phyloP scores from a whole-genome alignment of 176 grass and related monocot genomes.

The Luzula sylvatica region DNA sequence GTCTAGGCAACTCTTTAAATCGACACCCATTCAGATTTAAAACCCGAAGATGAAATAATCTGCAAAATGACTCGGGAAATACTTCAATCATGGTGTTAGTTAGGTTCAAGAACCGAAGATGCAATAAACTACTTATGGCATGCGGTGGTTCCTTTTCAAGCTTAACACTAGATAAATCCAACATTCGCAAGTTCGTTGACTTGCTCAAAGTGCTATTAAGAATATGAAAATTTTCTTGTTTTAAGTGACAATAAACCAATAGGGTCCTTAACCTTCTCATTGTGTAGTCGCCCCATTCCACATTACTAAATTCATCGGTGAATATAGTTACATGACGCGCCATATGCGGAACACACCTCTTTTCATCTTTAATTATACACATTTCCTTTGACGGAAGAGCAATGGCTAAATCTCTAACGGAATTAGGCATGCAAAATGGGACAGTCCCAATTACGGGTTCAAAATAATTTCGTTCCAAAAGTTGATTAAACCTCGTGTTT shows the following conservation, averaged over 20 bases:
- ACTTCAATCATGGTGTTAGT: slow-evolving; percentile 8
- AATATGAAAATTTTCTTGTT: neutral
- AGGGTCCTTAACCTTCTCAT: slow-evolving; percentile 6
- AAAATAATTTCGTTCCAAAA: slow-evolving; percentile 18
- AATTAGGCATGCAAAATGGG: slow-evolving; percentile 20
- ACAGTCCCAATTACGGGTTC: slow-evolving; percentile 4
- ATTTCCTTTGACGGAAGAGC: slow-evolving; percentile 22
- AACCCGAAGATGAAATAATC: slow-evolving; percentile 14
- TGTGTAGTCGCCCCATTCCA: neutral
- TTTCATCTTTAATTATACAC: neutral
- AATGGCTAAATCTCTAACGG: slow-evolving; percentile 21
- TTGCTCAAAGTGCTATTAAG: slow-evolving; percentile 18
- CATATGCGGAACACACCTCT: neutral
- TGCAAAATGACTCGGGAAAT: slow-evolving; percentile 8
- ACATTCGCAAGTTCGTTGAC: slow-evolving; percentile 3
- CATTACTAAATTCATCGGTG: neutral
- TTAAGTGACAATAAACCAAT: slow-evolving; percentile 29
- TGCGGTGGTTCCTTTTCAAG: neutral
- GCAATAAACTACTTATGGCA: neutral
- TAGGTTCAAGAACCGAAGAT: slow-evolving; percentile 21
- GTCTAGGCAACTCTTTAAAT: neutral
- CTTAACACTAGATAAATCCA: slow-evolving; percentile 18
- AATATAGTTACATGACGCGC: slow-evolving; percentile 14
- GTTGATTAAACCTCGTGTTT: slow-evolving; percentile 23
- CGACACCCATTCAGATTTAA: slow-evolving; percentile 14